Percentiles rank a stretch among this genome's conserved stretches.
Evolutionary conservation across 352 stramenopile genomes (phyloP).

Genomic region (Phytophthora syringae): DNA sequence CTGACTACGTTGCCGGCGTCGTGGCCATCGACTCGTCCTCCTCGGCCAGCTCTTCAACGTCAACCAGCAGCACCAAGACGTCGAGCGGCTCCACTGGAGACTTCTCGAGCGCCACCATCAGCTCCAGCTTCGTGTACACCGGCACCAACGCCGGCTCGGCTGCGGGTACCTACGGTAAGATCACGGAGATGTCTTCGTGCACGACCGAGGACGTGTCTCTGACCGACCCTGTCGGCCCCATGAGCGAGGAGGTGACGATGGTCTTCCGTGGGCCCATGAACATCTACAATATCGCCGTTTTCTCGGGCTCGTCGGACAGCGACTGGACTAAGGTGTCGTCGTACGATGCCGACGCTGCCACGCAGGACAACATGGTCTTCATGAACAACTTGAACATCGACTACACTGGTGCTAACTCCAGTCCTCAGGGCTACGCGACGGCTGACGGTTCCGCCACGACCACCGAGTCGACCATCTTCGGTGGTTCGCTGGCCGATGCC

Average conservation of each 20-base stretch:
- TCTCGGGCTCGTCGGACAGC: constrained; percentile 26
- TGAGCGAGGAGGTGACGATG: constrained; percentile 63
- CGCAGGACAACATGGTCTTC: constrained; percentile 59
- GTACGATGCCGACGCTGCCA: constrained; percentile 38
- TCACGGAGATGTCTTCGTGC: constrained; percentile 45
- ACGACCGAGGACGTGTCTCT: constrained; percentile 41
- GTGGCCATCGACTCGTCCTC: constrained; percentile 12
- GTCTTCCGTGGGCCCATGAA: constrained; percentile 68
- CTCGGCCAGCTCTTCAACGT: constrained; percentile 6
- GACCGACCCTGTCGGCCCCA: constrained; percentile 46
- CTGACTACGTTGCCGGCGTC: constrained; percentile 26
- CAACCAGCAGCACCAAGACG: constrained; percentile 16
- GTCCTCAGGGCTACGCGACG: constrained; percentile 54
- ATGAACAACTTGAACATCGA: constrained; percentile 74
- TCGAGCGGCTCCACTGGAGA: constrained; percentile 22
- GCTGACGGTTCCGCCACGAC: constrained; percentile 39
- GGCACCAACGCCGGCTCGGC: constrained; percentile 45
- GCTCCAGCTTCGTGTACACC: constrained; percentile 56
- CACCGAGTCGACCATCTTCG: constrained; percentile 46
- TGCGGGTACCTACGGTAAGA: constrained; percentile 50
- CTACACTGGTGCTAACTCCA: constrained; percentile 49
- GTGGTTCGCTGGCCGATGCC: constrained; percentile 55
- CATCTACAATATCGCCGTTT: constrained; percentile 69
- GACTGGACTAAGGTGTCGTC: constrained; percentile 59
- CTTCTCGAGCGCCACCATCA: constrained; percentile 52